A percentile compares a stretch with the other conserved stretches of the same genome.
Evolutionary conservation across 2,329 filamentous ascomycete species (phyloP).

Genomic region (Verticillium longisporum): DNA sequence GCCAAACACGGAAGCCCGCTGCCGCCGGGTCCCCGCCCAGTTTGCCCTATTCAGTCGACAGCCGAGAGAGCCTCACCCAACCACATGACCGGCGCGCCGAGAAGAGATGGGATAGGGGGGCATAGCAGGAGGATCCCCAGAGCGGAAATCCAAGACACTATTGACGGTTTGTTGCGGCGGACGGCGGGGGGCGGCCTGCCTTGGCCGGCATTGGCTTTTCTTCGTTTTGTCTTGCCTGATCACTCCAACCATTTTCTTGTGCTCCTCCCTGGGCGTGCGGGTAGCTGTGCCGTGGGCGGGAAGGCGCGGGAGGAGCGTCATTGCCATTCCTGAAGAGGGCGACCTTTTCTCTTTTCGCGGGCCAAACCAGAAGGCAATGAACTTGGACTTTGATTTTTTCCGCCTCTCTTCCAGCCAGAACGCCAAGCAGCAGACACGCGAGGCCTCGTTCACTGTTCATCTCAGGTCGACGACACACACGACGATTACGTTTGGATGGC

Average conservation of each 20-base stretch:
- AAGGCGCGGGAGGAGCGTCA: background rate
- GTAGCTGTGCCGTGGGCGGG: background rate
- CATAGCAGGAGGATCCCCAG: background rate
- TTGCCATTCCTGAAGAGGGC: background rate
- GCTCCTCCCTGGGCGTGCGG: background rate
- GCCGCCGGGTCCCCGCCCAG: background rate
- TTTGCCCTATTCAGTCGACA: background rate
- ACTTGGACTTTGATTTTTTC: background rate
- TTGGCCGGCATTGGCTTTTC: background rate
- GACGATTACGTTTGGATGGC: background rate
- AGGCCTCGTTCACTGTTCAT: background rate
- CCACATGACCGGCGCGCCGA: background rate
- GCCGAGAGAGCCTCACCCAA: background rate
- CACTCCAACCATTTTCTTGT: background rate
- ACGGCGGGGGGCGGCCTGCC: background rate
- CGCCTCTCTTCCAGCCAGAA: background rate
- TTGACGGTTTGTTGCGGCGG: background rate
- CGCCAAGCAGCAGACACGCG: background rate
- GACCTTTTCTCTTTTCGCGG: background rate
- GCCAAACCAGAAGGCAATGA: background rate
- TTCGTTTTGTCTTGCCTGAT: background rate
- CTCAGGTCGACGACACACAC: background rate
- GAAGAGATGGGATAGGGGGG: too few species aligned
- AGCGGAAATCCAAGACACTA: background rate
- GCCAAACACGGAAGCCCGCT: background rate